Evolutionary conservation across 805 yeast species (phyloP).

Genomic region (Pichia cabralensis): DNA sequence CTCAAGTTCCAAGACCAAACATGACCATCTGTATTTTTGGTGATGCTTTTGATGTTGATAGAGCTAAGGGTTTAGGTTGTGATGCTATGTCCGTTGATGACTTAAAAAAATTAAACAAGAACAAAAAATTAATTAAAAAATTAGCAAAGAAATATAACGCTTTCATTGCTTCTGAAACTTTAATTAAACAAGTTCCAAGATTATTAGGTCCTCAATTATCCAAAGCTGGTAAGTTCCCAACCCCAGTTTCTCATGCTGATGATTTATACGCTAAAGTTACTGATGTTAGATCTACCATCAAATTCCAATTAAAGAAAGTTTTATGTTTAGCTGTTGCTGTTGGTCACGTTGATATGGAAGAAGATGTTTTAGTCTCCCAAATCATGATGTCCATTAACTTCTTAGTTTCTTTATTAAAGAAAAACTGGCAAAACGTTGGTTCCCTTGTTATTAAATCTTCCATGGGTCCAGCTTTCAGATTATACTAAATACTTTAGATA

Average conservation of each 20-base stretch:
- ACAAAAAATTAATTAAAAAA: slow-evolving; percentile 99
- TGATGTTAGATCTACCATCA: slow-evolving; percentile 98
- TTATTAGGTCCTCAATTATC: slow-evolving; percentile 99
- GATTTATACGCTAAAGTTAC: slow-evolving; percentile 92
- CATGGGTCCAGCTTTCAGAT: slow-evolving; percentile 99
- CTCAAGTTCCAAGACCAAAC: slow-evolving; percentile 99
- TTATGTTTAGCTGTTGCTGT: slow-evolving; percentile 99
- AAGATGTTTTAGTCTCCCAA: slow-evolving; percentile 92
- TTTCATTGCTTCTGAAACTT: slow-evolving; percentile 97
- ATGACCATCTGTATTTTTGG: slow-evolving; percentile 99
- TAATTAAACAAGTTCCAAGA: slow-evolving; percentile 99
- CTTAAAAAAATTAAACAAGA: slow-evolving; percentile 99
- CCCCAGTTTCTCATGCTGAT: slow-evolving; percentile 99
- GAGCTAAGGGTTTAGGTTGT: slow-evolving; percentile 98
- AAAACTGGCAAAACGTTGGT: slow-evolving; percentile 99
- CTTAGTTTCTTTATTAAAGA: slow-evolving; percentile 97
- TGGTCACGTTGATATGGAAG: slow-evolving; percentile 99
- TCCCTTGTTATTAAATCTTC: slow-evolving; percentile 97
- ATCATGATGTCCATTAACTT: slow-evolving; percentile 98
- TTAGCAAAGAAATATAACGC: slow-evolving; percentile 99
- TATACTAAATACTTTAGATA: slow-evolving; percentile 57
- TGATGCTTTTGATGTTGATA: slow-evolving; percentile 99
- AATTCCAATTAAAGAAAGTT: slow-evolving; percentile 99
- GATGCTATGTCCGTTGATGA: slow-evolving; percentile 99
- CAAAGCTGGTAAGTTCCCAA: slow-evolving; percentile 99